Conservation (phyloP, 2,329 filamentous ascomycete genomes). For the Hysterium pulicare region DNA sequence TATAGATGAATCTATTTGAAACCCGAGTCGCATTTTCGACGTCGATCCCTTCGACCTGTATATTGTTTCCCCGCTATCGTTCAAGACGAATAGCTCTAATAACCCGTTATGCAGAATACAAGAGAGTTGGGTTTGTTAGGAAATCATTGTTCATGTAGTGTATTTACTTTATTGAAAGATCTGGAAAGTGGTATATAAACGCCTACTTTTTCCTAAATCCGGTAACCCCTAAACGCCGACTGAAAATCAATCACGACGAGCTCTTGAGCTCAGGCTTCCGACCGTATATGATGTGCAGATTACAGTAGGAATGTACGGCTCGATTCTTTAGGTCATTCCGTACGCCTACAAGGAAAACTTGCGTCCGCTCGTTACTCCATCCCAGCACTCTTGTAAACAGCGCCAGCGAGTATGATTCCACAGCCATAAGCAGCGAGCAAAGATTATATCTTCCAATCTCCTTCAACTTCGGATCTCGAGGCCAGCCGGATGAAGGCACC, state of each 20-base stretch:
- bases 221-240: too few species aligned
- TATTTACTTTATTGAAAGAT: too few species aligned
- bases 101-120: too few species aligned
- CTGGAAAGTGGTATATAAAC: too few species aligned
- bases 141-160: too few species aligned
- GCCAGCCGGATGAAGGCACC: slow-evolving; percentile 41
- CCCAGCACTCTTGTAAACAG: slow-evolving; percentile 41
- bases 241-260: neutral
- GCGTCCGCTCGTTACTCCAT: slow-evolving; percentile 42
- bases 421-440: neutral
- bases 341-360: slow-evolving; percentile 31
- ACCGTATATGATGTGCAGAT: slow-evolving; percentile 15
- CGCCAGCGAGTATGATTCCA: slow-evolving; percentile 23
- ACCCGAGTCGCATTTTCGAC: too few species aligned
- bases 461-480: slow-evolving; percentile 49
- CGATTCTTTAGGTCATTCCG: slow-evolving; percentile 21
- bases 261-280: slow-evolving; percentile 6
- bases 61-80: too few species aligned
- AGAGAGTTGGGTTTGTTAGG: too few species aligned
- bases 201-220: too few species aligned
- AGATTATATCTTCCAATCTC: slow-evolving; percentile 43
- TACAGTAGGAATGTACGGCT: slow-evolving; percentile 18
- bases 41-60: too few species aligned
- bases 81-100: too few species aligned
- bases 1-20: too few species aligned